These are phyloP conservation scores for Neoascochyta sp. DNA, from an alignment of 2,329 filamentous ascomycete species.

Conservation along the genomic window DNA sequence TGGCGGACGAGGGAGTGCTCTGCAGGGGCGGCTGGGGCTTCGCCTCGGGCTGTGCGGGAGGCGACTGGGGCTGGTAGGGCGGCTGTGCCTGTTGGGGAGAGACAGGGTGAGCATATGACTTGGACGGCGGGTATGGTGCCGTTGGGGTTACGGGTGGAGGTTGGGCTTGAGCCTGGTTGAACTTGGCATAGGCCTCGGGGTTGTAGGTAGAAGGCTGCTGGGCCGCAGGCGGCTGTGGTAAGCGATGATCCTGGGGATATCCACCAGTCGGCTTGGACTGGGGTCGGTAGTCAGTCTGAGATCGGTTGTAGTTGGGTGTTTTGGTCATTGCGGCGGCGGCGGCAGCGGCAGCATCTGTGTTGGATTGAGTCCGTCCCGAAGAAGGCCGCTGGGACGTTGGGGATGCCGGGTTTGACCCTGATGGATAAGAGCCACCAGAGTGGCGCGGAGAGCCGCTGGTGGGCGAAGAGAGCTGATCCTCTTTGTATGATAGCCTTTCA, in stretches of 20 bases:
- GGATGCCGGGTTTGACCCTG: no score
- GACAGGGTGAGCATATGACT: constrained; percentile 15
- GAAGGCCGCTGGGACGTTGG: constrained; percentile 47
- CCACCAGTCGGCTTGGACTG: constrained; percentile 28
- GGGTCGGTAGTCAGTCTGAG: constrained; percentile 44
- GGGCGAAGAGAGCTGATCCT: no score
- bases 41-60: constrained; percentile 9
- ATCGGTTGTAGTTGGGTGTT: constrained; percentile 41
- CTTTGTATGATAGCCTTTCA: no score
- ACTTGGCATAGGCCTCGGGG: constrained; percentile 67
- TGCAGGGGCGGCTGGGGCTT: constrained; percentile 32
- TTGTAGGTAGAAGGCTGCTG: constrained; percentile 67
- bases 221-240: constrained; percentile 43
- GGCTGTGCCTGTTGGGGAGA: constrained; percentile 39
- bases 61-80: constrained; percentile 12
- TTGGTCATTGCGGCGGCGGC: constrained; percentile 49
- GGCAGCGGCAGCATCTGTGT: constrained; percentile 40
- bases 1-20: constrained; percentile 27
- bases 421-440: no score
- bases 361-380: constrained; percentile 49
- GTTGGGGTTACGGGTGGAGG: constrained; percentile 16
- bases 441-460: no score
- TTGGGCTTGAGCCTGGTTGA: constrained; percentile 39
- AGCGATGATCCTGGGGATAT: constrained; percentile 41
- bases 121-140: no score